Evolutionary conservation across 2,329 filamentous ascomycete genomes (phyloP), one percentile per base, ranked within the genome.

Genomic region (Trichoderma oligosporum): DNA sequence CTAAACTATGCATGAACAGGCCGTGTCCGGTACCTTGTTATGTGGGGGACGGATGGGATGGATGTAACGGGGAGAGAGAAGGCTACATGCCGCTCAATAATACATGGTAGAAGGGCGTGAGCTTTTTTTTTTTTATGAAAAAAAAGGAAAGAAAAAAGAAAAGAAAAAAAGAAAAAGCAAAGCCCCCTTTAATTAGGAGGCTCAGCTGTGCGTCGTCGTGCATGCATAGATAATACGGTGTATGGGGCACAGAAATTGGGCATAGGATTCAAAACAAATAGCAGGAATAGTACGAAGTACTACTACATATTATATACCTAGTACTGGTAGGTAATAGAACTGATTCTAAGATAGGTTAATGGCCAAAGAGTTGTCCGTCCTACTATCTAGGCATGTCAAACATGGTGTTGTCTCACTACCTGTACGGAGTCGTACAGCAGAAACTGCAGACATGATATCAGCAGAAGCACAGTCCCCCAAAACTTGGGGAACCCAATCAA

Each of bases 341-440:
- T n/a, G n/a, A n/a, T n/a, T n/a, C n/a, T n/a, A n/a, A n/a, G n/a
- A n/a, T n/a, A n/a, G n/a, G n/a, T n/a, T n/a, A 18, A 16, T 8
- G n/a, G 22, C 24, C 31, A 25, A 36, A 9, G 5, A 46, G 24
- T 33, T 47, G 44, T 27, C 44, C 7, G 39, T 51, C 47, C 36
- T 24, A 24, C n/a, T n/a, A n/a, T n/a, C n/a, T 16, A 27, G 22
- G 22, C 29, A 38, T 39, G 35, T 20, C 27, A 18, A 27, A 22
- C 47, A 51, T 39, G 47, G 47, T 33, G 33, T 33, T 12, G 47
- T 29, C 47, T 51, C 47, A 51, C 47, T 14, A 29, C 39, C 29
- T 35, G 38, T 54, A 45, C 39, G 51, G 51, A 22, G 51, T 54
- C 22, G 51, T 25, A 54, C 39, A 45, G n/a, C n/a, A n/a, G n/a